Evolutionary conservation across 129 eudicot species (phyloP), one percentile per base, ranked within the genome.

Genomic region (Daucus carota): DNA sequence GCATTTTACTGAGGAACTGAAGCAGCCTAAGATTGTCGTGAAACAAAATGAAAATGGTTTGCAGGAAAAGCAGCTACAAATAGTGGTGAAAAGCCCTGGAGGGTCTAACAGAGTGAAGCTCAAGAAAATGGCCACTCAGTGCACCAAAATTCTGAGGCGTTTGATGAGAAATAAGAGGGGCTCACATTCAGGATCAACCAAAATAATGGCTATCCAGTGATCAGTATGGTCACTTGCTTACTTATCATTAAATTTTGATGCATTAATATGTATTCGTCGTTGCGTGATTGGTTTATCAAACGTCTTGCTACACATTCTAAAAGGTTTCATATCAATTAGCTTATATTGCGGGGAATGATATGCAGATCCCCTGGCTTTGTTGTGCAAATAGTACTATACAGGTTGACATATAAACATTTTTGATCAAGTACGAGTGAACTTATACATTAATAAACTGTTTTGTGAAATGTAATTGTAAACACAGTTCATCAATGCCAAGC

Each of bases 81-180:
- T 87, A 85, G 87, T 87, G 45, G 89, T 86, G 28, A 87, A 78
- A 45, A 78, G 62, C 24, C 80, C 34, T 22, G 88, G 80, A 57
- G 86, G 81, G 50, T 16, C 22, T 7, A 78, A 82, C 29, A 80
- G 84, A 22, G 68, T 13, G 32, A 71, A 81, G 78, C 80, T 84
- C 62, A 83, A 84, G 71, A 81, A 73, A 81, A 83, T 88, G 84
- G 87, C 80, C 54, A 77, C 82, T 50, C 82, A 83, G 68, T 87
- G 86, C 41, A 84, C 82, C 0, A 80, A 82, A 73, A 74, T 90
- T 65, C 76, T 86, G 81, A 75, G 83, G 15, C 85, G 73, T 73
- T 10, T 90, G 83, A 82, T 90, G 66, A 90, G 88, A 87, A 74
- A 74, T 43, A 90, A 87, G 79, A 77, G 85, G 34, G 81, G 78